Conservation (phyloP, 2,329 filamentous ascomycete genomes). For the Fusarium bactridioides region DNA sequence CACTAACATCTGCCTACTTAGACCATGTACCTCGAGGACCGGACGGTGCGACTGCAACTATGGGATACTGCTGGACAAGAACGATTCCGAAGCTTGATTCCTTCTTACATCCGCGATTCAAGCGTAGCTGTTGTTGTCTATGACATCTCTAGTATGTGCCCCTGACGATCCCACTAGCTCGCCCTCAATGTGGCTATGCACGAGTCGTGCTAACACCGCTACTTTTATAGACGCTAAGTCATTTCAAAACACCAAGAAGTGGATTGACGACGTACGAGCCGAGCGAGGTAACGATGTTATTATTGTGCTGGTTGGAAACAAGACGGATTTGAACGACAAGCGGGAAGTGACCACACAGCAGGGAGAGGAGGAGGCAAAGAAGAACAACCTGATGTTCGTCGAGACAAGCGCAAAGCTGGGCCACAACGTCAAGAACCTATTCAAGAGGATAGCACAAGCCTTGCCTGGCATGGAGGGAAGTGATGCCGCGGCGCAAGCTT, state of each 20-base stretch:
- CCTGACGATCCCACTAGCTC: conserved; percentile 34
- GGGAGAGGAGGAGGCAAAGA: conserved; percentile 97
- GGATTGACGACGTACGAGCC: conserved; percentile 97
- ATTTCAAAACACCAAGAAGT: conserved; percentile 98
- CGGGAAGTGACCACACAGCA: conserved; percentile 95
- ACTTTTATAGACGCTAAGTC: conserved; percentile 77
- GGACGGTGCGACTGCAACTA: conserved; percentile 94
- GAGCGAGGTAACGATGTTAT: conserved; percentile 99
- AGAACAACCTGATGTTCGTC: conserved; percentile 98
- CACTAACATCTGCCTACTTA: conserved; percentile 33
- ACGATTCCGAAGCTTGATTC: conserved; percentile 94
- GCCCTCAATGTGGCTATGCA: conserved; percentile 14
- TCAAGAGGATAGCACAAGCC: conserved; percentile 97
- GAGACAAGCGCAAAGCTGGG: conserved; percentile 98
- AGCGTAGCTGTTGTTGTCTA: conserved; percentile 98
- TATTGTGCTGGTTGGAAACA: conserved; percentile 97
- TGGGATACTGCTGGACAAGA: conserved; percentile 99
- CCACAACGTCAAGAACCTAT: conserved; percentile 97
- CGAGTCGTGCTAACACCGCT: conserved; percentile 31
- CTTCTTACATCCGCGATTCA: conserved; percentile 97
- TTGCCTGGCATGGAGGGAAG: conserved; percentile 97
- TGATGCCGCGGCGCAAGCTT: conserved; percentile 75
- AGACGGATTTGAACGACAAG: conserved; percentile 98
- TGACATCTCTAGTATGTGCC: conserved; percentile 82
- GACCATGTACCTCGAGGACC: conserved; percentile 99